Evolutionary conservation across 2,329 filamentous ascomycete genomes (phyloP).

Genomic region (Calonectria montana): DNA sequence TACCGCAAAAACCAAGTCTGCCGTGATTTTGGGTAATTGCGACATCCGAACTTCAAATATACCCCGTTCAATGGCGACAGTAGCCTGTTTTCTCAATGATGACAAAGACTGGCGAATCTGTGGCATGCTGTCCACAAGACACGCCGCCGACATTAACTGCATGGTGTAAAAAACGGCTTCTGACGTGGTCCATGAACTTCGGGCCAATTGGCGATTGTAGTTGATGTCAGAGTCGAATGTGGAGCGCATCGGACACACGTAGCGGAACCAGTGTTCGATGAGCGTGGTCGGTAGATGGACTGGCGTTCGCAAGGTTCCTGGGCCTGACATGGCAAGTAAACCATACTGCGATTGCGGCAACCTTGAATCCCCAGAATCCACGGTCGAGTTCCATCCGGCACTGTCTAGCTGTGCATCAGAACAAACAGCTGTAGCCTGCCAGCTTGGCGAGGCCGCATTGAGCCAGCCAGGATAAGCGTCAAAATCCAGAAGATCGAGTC

Average conservation of each 20-base stretch:
- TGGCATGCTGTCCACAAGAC: background rate
- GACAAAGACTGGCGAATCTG: background rate
- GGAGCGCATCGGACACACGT: conserved; percentile 4
- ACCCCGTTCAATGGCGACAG: background rate
- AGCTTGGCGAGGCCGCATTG: no score
- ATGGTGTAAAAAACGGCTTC: background rate
- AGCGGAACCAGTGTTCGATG: conserved; percentile 8
- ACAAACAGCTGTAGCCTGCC: no score
- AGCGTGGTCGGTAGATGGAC: background rate
- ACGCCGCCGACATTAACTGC: background rate
- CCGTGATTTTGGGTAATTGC: background rate
- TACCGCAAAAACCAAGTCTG: background rate
- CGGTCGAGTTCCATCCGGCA: background rate
- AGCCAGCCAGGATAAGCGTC: no score
- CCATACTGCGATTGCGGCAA: background rate
- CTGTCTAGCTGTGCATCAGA: no score
- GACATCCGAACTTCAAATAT: background rate
- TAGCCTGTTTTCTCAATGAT: background rate
- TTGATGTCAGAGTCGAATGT: conserved; percentile 15
- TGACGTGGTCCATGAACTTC: background rate
- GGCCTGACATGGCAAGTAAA: background rate
- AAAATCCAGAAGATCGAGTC: no score
- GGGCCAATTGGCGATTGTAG: background rate
- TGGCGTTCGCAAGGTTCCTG: background rate
- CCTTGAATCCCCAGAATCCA: background rate